Base-by-base conservation (phyloP, 805 yeast species). In the Kluyveromyces lactis region DNA sequence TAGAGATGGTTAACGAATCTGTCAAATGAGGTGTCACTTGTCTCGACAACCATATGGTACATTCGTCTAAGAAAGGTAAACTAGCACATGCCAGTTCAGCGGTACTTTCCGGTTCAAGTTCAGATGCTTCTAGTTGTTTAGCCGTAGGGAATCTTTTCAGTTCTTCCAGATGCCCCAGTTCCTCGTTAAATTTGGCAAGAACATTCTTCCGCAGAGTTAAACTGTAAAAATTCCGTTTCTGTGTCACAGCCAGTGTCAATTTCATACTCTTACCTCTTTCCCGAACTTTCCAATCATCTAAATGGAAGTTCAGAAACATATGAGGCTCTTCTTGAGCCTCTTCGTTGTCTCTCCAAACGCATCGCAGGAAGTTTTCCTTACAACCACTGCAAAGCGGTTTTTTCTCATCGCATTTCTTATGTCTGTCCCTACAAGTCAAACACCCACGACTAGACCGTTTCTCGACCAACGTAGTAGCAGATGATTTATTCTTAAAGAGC, bases 321-420 rank as follows among this genome's bases (percentile, higher is more conserved):
- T 17, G 19, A 6, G 19, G 9, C 23, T 31, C 23, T 5, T 18
- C 21, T 16, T 35, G 28, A 28, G 18, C 24, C 17, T 35, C 21
- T 13, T 38, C 59, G 15, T 16, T 21, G 18, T 32, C 26, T 21
- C 92, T 92, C 83, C 90, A 84, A 18, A 69, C 64, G 53, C 95
- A 84, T 39, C 67, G 71, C 36, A 83, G 64, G 10, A 76, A 67
- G 18, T 84, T 65, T 38, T 92, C 62, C 12, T 60, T 46, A 57
- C 94, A 84, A 49, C 84, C 87, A 1, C 65, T 55, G 51, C 95
- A 84, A 18, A 56, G 57, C 3, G 94, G 94, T 40, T 69, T 69
- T 1, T 68, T 63, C 53, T 84, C 92, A 52, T 85, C 81, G 48
- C 94, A 84, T 40, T 87, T 69, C 55, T 82, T 84, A 66, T 84